These are phyloP conservation scores for Hura crepitans DNA, from an alignment of 441 rosid species.

Conservation along the genomic window DNA sequence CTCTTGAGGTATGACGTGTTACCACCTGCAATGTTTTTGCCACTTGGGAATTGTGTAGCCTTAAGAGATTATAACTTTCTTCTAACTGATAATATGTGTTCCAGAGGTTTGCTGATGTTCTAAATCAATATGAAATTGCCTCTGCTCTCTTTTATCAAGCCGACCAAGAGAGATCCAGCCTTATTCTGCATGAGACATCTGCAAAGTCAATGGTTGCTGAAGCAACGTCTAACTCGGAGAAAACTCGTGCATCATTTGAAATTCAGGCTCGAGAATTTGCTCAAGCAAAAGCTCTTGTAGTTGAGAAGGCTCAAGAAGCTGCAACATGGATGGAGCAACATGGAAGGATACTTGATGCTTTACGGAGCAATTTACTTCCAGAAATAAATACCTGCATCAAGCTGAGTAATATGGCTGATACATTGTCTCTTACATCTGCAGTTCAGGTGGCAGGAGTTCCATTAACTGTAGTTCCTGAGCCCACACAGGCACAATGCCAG, in stretches of 20 bases:
- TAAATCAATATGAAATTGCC: conserved; percentile 67
- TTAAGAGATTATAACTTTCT: conserved; percentile 22
- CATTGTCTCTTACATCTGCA: conserved; percentile 83
- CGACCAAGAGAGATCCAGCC: conserved; percentile 88
- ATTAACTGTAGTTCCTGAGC: conserved; percentile 94
- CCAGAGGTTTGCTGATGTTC: conserved; percentile 78
- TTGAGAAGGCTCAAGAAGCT: conserved; percentile 92
- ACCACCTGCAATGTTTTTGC: conserved; percentile 25
- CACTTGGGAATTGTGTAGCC: conserved; percentile 17
- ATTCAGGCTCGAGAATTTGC: conserved; percentile 79
- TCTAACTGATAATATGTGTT: conserved; percentile 30
- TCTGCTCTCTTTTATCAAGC: conserved; percentile 70
- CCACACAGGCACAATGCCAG: conserved; percentile 87
- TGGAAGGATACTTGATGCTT: conserved; percentile 82
- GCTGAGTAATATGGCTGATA: conserved; percentile 47
- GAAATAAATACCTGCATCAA: conserved; percentile 54
- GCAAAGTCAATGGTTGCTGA: conserved; percentile 86
- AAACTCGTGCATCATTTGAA: conserved; percentile 64
- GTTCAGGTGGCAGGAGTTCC: conserved; percentile 87
- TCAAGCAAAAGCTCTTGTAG: conserved; percentile 67
- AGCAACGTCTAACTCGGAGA: conserved; percentile 71
- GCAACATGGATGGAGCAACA: conserved; percentile 87
- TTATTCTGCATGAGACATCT: conserved; percentile 73
- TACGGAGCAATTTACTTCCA: conserved; percentile 67
- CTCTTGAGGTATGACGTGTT: conserved; percentile 69